Base-by-base conservation (phyloP, 805 yeast genomes). In the Blastobotrys peoriensis region DNA sequence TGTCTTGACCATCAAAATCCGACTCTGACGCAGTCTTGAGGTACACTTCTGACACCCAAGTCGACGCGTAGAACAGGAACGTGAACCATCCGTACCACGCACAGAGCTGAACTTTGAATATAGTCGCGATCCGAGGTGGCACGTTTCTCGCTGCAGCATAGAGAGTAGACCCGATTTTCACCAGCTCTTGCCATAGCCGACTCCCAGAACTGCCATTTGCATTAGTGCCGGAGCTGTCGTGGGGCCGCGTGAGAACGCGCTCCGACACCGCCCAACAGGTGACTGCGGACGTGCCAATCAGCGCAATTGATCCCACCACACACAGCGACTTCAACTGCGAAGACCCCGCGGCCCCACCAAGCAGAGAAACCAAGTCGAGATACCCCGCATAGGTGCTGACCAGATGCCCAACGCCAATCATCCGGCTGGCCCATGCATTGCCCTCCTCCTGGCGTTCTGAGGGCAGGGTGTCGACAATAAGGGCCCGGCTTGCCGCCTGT, bases 41-140 rank as follows among this genome's bases (percentile, higher is more conserved):
- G 66, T 76, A 79, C 6, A 80, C 64, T 48, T 78, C 83, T 0
- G 82, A 81, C 16, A 79, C 83, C 62, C 79, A 80, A 0, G 84
- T 77, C 1, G 85, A 73, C 1, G 84, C 78, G 55, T 79, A 80
- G 49, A 79, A 80, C 30, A 80, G 56, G 71, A 80, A 74, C 1
- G 82, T 79, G 59, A 80, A 80, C 67, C 82, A 80, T 1, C 84
- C 83, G 39, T 78, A 74, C 85, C 86, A 80, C 0, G 85, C 84
- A 57, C 74, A 75, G 43, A 79, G 70, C 55, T 80, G 83, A 3
- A 79, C 75, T 38, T 61, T 64, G 51, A 81, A 78, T 2, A 80
- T 76, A 0, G 68, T 58, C 38, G 66, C 65, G 2, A 77, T 73
- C 48, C 73, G 75, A 1, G 70, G 67, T 3, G 84, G 79, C 5